These are phyloP conservation scores for Hamigera avellanea DNA, from an alignment of 495 filamentous ascomycete species.

Conservation along the genomic window DNA sequence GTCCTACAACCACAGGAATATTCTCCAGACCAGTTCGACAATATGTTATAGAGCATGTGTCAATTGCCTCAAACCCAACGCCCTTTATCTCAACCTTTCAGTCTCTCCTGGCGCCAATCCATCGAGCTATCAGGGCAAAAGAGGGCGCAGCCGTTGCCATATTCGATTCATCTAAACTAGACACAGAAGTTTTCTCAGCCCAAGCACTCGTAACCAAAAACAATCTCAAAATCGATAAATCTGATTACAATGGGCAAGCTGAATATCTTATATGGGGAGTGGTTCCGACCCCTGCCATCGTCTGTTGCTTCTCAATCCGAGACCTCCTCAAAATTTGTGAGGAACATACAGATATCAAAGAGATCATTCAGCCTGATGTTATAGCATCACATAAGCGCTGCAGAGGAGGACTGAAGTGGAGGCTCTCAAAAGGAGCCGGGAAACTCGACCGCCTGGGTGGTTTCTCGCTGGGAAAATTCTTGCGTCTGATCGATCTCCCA, in stretches of 20 bases:
- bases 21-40: constrained; percentile 7
- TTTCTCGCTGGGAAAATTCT: constrained; percentile 7
- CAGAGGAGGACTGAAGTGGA: constrained; percentile 2
- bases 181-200: constrained; percentile 14
- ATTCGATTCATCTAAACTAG: constrained; percentile 19
- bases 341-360: constrained; percentile 8
- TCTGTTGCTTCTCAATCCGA: constrained; percentile 13
- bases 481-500: constrained; percentile 6
- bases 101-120: constrained; percentile 18
- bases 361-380: constrained; percentile 15
- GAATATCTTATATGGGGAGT: constrained; percentile 26
- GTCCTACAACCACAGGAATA: constrained; percentile 7
- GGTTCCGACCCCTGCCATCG: constrained; percentile 14
- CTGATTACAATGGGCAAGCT: constrained; percentile 17
- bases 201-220: constrained; percentile 9
- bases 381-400: constrained; percentile 1
- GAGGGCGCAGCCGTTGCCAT: constrained; percentile 16
- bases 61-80: constrained; percentile 3
- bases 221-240: constrained; percentile 4
- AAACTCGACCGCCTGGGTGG: constrained; percentile 7
- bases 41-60: constrained; percentile 16
- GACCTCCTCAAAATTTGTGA: constrained; percentile 9
- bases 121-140: constrained; percentile 16
- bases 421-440: constrained; percentile 1
- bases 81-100: constrained; percentile 25